Evolutionary conservation across 108 stramenopile genomes (phyloP).

Genomic region (Pseudonitzschia pungens): DNA sequence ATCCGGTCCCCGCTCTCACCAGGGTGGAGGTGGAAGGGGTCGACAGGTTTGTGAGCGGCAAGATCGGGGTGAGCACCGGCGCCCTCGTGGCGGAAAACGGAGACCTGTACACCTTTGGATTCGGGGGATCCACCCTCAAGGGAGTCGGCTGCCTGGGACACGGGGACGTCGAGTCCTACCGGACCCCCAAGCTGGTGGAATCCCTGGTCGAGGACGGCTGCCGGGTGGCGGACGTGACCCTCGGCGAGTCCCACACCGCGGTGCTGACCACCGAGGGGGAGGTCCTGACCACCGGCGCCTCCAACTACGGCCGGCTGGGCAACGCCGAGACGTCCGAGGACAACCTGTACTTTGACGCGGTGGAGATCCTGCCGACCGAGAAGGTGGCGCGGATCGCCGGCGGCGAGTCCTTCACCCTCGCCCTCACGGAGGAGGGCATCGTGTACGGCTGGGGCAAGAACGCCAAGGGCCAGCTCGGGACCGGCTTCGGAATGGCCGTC

Average conservation of each 20-base stretch:
- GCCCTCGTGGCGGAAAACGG: constrained; percentile 64
- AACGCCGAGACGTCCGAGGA: constrained; percentile 76
- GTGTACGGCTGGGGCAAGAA: constrained; percentile 86
- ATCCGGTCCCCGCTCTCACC: constrained; percentile 39
- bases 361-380: constrained; percentile 60
- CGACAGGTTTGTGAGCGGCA: constrained; percentile 24
- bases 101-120: constrained; percentile 78
- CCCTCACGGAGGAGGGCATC: constrained; percentile 62
- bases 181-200: constrained; percentile 65
- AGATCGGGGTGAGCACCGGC: constrained; percentile 52
- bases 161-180: constrained; percentile 55
- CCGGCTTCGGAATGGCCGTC: constrained; percentile 78
- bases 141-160: constrained; percentile 80
- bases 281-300: constrained; percentile 74
- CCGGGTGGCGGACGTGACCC: constrained; percentile 59
- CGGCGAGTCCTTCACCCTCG: constrained; percentile 78
- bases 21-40: constrained; percentile 20
- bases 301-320: constrained; percentile 77
- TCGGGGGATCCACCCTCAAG: constrained; percentile 55
- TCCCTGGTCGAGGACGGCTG: constrained; percentile 79
- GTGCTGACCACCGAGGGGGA: constrained; percentile 86
- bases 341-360: constrained; percentile 79
- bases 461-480: constrained; percentile 86
- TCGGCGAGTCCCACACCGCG: constrained; percentile 78
- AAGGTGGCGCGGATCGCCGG: constrained; percentile 59